Base-by-base conservation (phyloP, 495 filamentous ascomycete species). In the Tuber indicum region DNA sequence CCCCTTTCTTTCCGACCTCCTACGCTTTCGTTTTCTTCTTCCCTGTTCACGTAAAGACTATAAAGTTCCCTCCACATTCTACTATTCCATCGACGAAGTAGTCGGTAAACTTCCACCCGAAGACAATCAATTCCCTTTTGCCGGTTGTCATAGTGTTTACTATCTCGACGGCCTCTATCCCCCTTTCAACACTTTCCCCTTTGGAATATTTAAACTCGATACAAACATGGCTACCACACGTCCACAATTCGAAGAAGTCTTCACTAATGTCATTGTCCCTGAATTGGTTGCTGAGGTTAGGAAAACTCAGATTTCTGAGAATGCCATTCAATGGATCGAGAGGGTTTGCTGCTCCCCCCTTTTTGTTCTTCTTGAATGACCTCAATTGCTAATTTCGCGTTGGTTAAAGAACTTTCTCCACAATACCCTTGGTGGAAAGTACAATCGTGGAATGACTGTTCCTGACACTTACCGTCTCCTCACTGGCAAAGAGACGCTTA, bases 401-500 rank as follows among this genome's bases (percentile, higher is more conserved):
- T 49, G 26, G 43, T 73, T 77, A 74, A 77, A 97, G 94, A 89
- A 87, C 72, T 88, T 98, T 78, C 87, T 92, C 79, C 88, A 90
- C 88, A 99, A 99, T 85, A 89, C 92, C 23, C 86, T 94, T 72
- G 96, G 96, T 82, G 96, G 96, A 82, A 99, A 99, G 89, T 95
- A 93, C 87, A 99, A 98, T 87, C 93, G 96, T 80, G 96, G 96
- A 85, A 96, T 99, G 90, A 98, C 96, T 73, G 94, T 98, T 72
- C 92, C 94, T 76, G 96, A 99, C 87, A 95, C 94, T 72, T 89
- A 90, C 74, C 90, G 92, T 78, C 84, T 96, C 80, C 91, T 99
- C 73, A 89, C 94, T 79, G 86, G 89, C 83, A 87, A 90, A 75
- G 79, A 78, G 45, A 87, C 91, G 75, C 89, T 97, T 75, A 89